Conservation (phyloP, 371 early-diverging fungal species). For the Haplosporangium sp. region DNA sequence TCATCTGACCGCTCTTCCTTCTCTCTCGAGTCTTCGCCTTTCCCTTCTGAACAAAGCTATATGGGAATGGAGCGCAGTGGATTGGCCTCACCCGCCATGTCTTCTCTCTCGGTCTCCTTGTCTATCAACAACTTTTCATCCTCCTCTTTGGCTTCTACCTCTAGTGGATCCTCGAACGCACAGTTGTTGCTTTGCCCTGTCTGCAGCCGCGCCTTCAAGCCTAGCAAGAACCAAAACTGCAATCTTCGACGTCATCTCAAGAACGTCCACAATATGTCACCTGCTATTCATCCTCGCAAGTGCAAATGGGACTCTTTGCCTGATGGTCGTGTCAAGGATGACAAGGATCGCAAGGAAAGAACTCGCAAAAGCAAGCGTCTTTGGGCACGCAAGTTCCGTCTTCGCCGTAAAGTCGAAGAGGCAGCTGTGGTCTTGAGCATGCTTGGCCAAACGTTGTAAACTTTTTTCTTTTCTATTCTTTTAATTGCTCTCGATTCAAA, state of each 20-base stretch:
- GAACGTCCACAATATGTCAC: conserved; percentile 55
- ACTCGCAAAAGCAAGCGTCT: conserved; percentile 55
- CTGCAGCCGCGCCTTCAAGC: conserved; percentile 54
- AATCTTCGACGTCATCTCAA: conserved; percentile 52
- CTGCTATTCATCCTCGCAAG: conserved; percentile 54
- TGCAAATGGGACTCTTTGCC: conserved; percentile 58
- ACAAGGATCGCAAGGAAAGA: conserved; percentile 57
- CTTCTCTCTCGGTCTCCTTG: conserved; percentile 13
- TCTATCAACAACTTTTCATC: conserved; percentile 10
- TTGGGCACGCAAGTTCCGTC: conserved; percentile 58
- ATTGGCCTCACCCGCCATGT: conserved; percentile 19
- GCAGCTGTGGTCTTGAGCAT: conserved; percentile 55
- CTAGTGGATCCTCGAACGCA: conserved; percentile 9
- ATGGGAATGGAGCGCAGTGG: conserved; percentile 9
- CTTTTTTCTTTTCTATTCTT: not conserved
- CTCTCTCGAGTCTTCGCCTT: conserved; percentile 29
- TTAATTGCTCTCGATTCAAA: not conserved
- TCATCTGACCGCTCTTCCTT: conserved; percentile 26
- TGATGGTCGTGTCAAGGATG: conserved; percentile 56
- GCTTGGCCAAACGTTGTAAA: conserved; percentile 31
- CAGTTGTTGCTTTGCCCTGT: conserved; percentile 50
- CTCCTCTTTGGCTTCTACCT: conserved; percentile 7
- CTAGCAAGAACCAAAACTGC: conserved; percentile 52
- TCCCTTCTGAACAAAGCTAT: conserved; percentile 13
- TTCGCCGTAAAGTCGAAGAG: conserved; percentile 54